Evolutionary conservation across 352 stramenopile genomes (phyloP).

Genomic region (Aphanomyces cochlioides): DNA sequence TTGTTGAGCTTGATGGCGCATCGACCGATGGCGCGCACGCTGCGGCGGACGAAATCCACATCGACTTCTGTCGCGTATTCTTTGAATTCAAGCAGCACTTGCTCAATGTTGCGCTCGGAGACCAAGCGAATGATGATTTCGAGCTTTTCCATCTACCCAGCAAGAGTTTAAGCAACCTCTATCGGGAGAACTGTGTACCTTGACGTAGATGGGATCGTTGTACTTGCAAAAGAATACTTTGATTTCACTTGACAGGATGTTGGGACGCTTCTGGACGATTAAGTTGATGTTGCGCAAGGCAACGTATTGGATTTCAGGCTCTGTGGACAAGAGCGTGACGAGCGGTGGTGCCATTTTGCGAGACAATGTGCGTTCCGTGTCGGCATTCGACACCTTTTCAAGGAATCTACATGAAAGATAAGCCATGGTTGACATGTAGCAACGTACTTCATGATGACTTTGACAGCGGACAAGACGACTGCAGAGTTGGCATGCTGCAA

Average conservation of each 20-base stretch:
- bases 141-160: constrained; percentile 96
- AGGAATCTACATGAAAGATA: constrained; percentile 70
- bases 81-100: constrained; percentile 98
- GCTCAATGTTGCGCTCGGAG: constrained; percentile 97
- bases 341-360: constrained; percentile 97
- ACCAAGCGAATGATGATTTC: constrained; percentile 99
- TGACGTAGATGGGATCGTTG: constrained; percentile 96
- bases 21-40: constrained; percentile 96
- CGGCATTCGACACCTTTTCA: constrained; percentile 93
- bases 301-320: constrained; percentile 99
- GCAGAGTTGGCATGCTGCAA: constrained; percentile 98
- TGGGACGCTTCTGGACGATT: constrained; percentile 97
- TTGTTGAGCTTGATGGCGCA: constrained; percentile 98
- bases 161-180: background rate
- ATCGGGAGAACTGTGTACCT: constrained; percentile 30
- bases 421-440: background rate
- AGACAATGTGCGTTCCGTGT: constrained; percentile 86
- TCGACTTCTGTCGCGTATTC: constrained; percentile 99
- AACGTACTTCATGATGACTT: constrained; percentile 88
- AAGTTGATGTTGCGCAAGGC: constrained; percentile 99
- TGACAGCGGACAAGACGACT: constrained; percentile 98
- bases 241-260: constrained; percentile 94
- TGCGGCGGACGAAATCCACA: constrained; percentile 98
- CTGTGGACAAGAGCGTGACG: constrained; percentile 97
- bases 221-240: constrained; percentile 99